Evolutionary conservation across 495 filamentous ascomycete genomes (phyloP).

Genomic region (Aspergillus conjunctus): DNA sequence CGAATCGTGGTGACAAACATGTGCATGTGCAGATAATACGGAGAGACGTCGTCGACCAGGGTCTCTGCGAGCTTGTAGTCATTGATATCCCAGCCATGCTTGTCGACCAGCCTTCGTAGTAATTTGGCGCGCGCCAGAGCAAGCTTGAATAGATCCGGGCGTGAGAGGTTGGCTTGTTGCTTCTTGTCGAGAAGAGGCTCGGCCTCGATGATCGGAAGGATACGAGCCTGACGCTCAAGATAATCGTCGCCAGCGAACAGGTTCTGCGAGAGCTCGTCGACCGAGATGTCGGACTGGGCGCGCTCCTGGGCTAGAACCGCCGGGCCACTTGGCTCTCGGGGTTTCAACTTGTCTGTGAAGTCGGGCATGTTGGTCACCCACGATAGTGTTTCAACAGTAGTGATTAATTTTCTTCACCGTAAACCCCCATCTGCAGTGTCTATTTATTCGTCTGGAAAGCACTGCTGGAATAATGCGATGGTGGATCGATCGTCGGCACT

Average conservation of each 20-base stretch:
- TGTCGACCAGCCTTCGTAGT: slow-evolving; percentile 41
- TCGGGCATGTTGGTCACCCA: slow-evolving; percentile 36
- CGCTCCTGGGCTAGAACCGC: slow-evolving; percentile 44
- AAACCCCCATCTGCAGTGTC: background rate
- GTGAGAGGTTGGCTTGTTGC: slow-evolving; percentile 46
- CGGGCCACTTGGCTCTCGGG: slow-evolving; percentile 39
- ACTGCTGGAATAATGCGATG: background rate
- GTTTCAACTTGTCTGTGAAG: slow-evolving; percentile 49
- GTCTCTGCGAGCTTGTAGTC: slow-evolving; percentile 51
- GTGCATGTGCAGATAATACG: slow-evolving; percentile 30
- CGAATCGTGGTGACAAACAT: slow-evolving; percentile 44
- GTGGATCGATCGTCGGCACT: background rate
- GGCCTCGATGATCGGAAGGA: slow-evolving; percentile 38
- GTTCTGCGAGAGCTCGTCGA: slow-evolving; percentile 42
- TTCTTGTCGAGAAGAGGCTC: slow-evolving; percentile 47
- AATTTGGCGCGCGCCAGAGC: slow-evolving; percentile 51
- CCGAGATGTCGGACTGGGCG: slow-evolving; percentile 36
- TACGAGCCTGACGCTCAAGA: slow-evolving; percentile 43
- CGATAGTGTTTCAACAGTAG: too few species aligned
- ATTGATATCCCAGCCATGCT: slow-evolving; percentile 42
- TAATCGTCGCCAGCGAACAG: slow-evolving; percentile 44
- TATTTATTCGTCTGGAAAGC: slow-evolving; percentile 5
- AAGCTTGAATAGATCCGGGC: slow-evolving; percentile 49
- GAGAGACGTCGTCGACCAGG: slow-evolving; percentile 37
- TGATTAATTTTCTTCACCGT: background rate